Percentiles rank a stretch among this genome's conserved stretches.
phyloP scores from a whole-genome alignment of 2,329 filamentous ascomycete species.

The Pseudocercospora pini-densiflorae region DNA sequence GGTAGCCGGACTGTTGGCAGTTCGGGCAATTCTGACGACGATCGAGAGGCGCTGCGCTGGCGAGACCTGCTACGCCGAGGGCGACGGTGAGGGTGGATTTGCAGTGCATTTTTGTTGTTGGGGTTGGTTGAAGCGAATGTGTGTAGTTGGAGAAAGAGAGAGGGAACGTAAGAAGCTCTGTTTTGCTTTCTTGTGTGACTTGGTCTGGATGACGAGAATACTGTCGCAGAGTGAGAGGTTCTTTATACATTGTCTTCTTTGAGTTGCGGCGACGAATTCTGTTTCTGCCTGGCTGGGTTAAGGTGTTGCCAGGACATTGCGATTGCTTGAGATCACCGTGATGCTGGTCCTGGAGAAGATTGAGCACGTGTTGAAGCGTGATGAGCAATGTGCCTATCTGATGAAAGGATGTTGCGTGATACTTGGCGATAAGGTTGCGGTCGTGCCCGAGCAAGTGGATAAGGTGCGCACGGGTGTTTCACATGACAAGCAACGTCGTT shows the following conservation, averaged over 20 bases:
- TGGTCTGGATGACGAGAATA: background rate
- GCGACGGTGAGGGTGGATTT: background rate
- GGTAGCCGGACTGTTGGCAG: background rate
- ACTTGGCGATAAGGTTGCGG: background rate
- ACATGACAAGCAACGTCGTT: background rate
- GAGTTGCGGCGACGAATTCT: background rate
- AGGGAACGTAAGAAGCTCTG: too few relatives aligned
- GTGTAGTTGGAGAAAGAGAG: background rate
- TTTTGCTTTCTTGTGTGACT: too few relatives aligned
- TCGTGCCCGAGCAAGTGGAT: background rate
- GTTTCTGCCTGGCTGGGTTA: background rate
- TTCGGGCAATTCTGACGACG: background rate
- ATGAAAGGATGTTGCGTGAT: background rate
- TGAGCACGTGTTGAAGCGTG: background rate
- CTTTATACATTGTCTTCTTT: background rate
- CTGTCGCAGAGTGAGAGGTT: background rate
- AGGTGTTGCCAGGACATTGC: background rate
- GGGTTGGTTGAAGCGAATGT: background rate
- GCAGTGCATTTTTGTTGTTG: constrained; percentile 17
- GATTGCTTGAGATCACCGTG: background rate
- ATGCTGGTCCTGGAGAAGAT: background rate
- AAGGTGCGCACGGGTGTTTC: background rate
- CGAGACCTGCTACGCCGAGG: constrained; percentile 6
- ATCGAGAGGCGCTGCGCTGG: background rate
- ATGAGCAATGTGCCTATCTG: background rate